Base-by-base conservation (phyloP, 768 basidiomycete genomes). In the Auriculariales sp. region DNA sequence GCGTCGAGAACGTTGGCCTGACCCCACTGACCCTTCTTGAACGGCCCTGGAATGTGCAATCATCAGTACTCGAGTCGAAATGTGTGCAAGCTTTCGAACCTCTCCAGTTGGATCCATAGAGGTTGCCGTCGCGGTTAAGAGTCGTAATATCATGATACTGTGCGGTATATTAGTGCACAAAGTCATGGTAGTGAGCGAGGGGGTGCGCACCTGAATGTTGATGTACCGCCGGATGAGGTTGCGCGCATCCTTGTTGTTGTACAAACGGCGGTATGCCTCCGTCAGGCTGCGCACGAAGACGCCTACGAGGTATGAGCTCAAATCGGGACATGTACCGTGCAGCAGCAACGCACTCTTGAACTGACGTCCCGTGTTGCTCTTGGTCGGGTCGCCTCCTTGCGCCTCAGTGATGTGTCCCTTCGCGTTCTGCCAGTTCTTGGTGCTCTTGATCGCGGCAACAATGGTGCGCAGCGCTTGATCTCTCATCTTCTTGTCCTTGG, bases 401-500 rank as follows among this genome's bases (percentile, higher is more conserved):
- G 72, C 74, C 58, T 77, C 75, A 12, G 71, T 75, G 54, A 77
- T 74, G 19, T 76, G 66, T 1, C 74, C 74, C 52, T 75, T 64
- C 15, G 56, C 54, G 9, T 71, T 71, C 56, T 75, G 65, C 75
- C 74, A 78, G 0, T 44, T 44, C 19, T 57, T 60, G 0, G 64
- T 54, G 10, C 64, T 66, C 58, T 75, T 72, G 44, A 71, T 65
- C 25, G 69, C 64, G 3, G 68, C 64, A 17, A 66, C 64, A 28
- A 66, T 57, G 7, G 66, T 62, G 25, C 66, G 60, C 6, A 65
- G 49, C 65, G 68, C 62, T 50, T 69, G 51, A 1, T 53, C 58
- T 31, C 55, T 67, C 72, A 73, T 74, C 31, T 64, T 59, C 24
- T 54, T 44, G 52, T 74, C 67, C 4, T 66, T 64, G 9, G 71